Evolutionary conservation across 495 filamentous ascomycete species (phyloP), one percentile per base, ranked within the genome.

Genomic region (Ramalina peruviana): DNA sequence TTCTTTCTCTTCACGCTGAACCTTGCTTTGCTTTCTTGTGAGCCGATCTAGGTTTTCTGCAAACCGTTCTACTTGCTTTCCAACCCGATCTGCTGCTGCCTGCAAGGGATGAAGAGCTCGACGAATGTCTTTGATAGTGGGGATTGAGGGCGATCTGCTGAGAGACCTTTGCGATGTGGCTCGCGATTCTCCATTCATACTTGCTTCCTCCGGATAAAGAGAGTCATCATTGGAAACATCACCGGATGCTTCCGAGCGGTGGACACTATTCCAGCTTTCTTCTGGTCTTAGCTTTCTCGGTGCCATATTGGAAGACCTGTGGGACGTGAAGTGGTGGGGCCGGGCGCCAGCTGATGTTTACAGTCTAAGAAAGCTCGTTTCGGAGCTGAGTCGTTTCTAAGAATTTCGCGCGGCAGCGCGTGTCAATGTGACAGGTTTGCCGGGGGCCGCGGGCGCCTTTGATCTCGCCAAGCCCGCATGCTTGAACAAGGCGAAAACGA

Each of bases 1-100:
- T 26, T 46, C 48, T 19, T 17, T 2, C 17, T 27, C 23, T 20
- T 39, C 51, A 21, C 21, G 30, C 33, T 47, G 46, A 5, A 41
- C 50, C 20, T 41, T 40, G 1, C 19, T 48, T 19, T 15, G 13
- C n/a, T 37, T 48, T 19, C 17, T 27, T 16, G 50, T 73, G 39
- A 80, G 78, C 39, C 69, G 67, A 57, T 82, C 80, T n/a, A 84
- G 65, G 53, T 70, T 70, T 51, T 79, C 71, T n/a, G 80, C 80
- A 53, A 83, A 84, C 19, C 68, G 70, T 56, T 83, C 75, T 44
- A 82, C 75, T 57, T 84, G 79, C 46, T 71, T 72, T 46, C 74
- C 76, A 37, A 81, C 73, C 6, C 76, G 72, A 51, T 80, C 76
- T 45, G 74, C 76, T 17, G 75, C 72, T n/a, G 66, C 65, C 55